phyloP scores from a whole-genome alignment of 2,329 filamentous ascomycete genomes.

The Colletotrichum incanum region DNA sequence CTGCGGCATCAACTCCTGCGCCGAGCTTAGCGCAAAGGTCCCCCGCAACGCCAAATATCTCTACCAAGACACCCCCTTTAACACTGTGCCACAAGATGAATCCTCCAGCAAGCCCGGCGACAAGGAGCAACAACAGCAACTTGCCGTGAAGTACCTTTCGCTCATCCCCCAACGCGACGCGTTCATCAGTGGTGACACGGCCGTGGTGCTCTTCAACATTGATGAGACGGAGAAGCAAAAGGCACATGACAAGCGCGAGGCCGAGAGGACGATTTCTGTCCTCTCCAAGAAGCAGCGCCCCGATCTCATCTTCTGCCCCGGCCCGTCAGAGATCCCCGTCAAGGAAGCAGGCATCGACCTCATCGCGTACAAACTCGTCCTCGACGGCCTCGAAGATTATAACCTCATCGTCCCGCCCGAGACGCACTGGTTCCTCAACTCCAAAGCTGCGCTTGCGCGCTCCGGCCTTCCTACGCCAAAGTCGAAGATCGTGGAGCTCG shows the following conservation, averaged over 20 bases:
- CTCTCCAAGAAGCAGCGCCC: constrained; percentile 50
- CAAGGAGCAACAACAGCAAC: constrained; percentile 43
- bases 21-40: constrained; percentile 49
- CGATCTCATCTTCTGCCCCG: constrained; percentile 52
- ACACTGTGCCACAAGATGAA: constrained; percentile 44
- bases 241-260: constrained; percentile 50
- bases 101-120: neutral
- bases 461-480: constrained; percentile 54
- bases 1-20: constrained; percentile 48
- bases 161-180: constrained; percentile 55
- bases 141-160: constrained; percentile 54
- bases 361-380: constrained; percentile 49
- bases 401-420: constrained; percentile 50
- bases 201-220: constrained; percentile 52
- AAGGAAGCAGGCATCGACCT: constrained; percentile 49
- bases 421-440: constrained; percentile 55
- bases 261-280: constrained; percentile 50
- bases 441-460: constrained; percentile 53
- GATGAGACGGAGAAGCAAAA: constrained; percentile 44
- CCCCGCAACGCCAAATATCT: constrained; percentile 55
- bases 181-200: constrained; percentile 50
- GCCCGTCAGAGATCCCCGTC: constrained; percentile 48
- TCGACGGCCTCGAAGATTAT: constrained; percentile 51
- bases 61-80: constrained; percentile 55
- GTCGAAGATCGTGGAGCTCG: constrained; percentile 48